phyloP scores from a whole-genome alignment of 108 stramenopile genomes.

The Fragilaria crotonensis region DNA sequence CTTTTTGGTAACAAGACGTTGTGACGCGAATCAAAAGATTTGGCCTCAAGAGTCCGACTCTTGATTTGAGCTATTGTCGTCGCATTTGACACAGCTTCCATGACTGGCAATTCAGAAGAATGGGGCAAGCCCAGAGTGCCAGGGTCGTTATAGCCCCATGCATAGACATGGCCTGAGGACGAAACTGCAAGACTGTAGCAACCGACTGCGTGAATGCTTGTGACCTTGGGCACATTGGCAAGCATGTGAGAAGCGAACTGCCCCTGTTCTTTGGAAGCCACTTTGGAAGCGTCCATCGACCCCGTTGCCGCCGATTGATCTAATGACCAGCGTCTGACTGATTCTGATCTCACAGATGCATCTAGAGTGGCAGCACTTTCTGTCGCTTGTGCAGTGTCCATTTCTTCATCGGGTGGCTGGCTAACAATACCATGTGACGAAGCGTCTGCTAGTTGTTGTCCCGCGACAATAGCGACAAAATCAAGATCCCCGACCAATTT shows the following conservation, averaged over 20 bases:
- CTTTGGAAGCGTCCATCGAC: too few relatives aligned
- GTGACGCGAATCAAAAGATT: slow-evolving; percentile 18
- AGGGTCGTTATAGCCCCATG: slow-evolving; percentile 80
- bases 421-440: too few relatives aligned
- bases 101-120: slow-evolving; percentile 51
- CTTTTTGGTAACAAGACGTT: slow-evolving; percentile 49
- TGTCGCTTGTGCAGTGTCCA: too few relatives aligned
- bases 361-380: too few relatives aligned
- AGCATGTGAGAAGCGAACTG: slow-evolving; percentile 7
- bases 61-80: neutral
- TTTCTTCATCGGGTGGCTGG: too few relatives aligned
- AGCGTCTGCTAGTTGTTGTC: slow-evolving; percentile 28
- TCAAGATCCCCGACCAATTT: slow-evolving; percentile 50
- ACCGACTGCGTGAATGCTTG: slow-evolving; percentile 55
- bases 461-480: slow-evolving; percentile 46
- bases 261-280: too few relatives aligned
- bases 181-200: slow-evolving; percentile 69
- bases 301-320: too few relatives aligned
- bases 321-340: too few relatives aligned
- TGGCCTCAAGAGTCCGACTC: neutral
- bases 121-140: slow-evolving; percentile 57
- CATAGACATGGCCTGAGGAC: slow-evolving; percentile 62
- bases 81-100: slow-evolving; percentile 16
- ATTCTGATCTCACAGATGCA: too few relatives aligned
- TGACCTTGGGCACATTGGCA: slow-evolving; percentile 34